Percentiles rank a stretch among this genome's conserved stretches.
Conservation (phyloP, 495 filamentous ascomycete species). For the Lophiostoma macrostomum region DNA sequence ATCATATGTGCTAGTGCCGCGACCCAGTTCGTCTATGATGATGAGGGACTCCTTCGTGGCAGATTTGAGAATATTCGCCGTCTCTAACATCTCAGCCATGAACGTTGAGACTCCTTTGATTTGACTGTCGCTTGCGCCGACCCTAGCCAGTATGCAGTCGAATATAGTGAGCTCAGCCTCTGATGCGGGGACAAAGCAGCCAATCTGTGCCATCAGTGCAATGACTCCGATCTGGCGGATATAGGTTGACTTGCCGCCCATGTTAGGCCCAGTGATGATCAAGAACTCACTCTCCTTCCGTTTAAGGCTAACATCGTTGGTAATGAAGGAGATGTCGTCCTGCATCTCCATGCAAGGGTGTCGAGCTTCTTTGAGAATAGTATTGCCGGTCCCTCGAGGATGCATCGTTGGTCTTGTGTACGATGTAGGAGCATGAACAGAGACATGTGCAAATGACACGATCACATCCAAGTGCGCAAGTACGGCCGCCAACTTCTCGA, state of each 20-base stretch:
- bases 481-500: constrained; percentile 84
- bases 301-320: constrained; percentile 87
- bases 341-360: constrained; percentile 99
- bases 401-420: constrained; percentile 94
- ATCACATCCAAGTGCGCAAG: constrained; percentile 96
- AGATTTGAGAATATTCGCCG: constrained; percentile 95
- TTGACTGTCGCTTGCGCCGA: constrained; percentile 92
- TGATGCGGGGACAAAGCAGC: constrained; percentile 91
- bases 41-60: constrained; percentile 92
- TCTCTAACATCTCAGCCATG: constrained; percentile 99
- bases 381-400: constrained; percentile 82
- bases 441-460: constrained; percentile 89
- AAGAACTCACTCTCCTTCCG: constrained; percentile 83
- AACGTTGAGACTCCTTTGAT: constrained; percentile 98
- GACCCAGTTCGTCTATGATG: constrained; percentile 98
- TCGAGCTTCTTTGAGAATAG: constrained; percentile 84
- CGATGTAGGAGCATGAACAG: constrained; percentile 85
- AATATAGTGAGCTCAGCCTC: constrained; percentile 94
- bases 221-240: constrained; percentile 98
- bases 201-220: constrained; percentile 94
- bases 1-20: constrained; percentile 97
- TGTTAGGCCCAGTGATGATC: constrained; percentile 97
- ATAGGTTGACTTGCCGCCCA: constrained; percentile 98
- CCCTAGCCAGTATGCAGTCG: constrained; percentile 94
- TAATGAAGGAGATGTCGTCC: constrained; percentile 97